Evolutionary conservation across 495 filamentous ascomycete species (phyloP).

Genomic region (Amorphotheca resinae): DNA sequence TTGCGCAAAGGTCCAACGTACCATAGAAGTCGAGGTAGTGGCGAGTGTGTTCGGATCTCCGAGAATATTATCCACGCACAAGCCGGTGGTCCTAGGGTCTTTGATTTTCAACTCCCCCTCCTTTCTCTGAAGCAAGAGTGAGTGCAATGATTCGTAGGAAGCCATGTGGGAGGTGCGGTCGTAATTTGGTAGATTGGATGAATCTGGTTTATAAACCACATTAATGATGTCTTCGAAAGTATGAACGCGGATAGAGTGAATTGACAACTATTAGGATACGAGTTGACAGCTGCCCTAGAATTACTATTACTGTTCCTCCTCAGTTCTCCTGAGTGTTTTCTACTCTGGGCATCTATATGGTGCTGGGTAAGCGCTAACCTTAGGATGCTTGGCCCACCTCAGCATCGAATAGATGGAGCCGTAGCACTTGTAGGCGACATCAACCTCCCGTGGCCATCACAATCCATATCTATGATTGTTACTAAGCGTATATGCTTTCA

Average conservation of each 20-base stretch:
- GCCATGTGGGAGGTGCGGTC: conserved; percentile 41
- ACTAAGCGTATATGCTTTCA: too few species aligned
- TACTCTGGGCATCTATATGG: background rate
- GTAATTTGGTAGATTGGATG: background rate
- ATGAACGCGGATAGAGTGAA: background rate
- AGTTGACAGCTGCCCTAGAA: background rate
- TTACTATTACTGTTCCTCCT: background rate
- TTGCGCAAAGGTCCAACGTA: conserved; percentile 34
- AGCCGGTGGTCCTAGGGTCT: conserved; percentile 20
- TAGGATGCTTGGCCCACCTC: too few species aligned
- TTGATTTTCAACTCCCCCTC: conserved; percentile 39
- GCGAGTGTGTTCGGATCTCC: conserved; percentile 94
- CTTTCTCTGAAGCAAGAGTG: conserved; percentile 74
- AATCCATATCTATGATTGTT: too few species aligned
- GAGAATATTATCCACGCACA: conserved; percentile 70
- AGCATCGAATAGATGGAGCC: too few species aligned
- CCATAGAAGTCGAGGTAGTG: conserved; percentile 80
- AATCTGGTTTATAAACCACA: background rate
- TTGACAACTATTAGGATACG: background rate
- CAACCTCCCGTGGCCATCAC: background rate
- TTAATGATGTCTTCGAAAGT: background rate
- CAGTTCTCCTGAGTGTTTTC: background rate
- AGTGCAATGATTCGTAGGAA: conserved; percentile 57
- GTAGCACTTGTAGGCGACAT: background rate
- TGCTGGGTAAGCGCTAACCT: background rate